Conservation (phyloP, 805 yeast species). For the Kuraishia capsulata region DNA sequence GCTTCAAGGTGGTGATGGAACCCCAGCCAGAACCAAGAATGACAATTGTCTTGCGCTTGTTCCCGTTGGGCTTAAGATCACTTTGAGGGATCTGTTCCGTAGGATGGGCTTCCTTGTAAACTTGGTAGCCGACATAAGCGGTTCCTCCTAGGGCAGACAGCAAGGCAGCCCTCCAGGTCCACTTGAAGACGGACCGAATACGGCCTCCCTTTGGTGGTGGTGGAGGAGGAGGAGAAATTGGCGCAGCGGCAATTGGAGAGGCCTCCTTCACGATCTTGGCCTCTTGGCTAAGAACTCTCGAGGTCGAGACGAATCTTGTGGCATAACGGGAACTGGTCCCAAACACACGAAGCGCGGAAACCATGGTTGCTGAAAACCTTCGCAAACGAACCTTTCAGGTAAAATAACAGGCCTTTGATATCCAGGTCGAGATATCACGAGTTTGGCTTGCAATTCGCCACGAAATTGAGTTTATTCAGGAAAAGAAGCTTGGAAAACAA, state of each 20-base stretch:
- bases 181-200: conserved; percentile 21
- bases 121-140: conserved; percentile 52
- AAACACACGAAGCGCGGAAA: not conserved
- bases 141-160: conserved; percentile 40
- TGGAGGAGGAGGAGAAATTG: conserved; percentile 3
- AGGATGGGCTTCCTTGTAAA: conserved; percentile 57
- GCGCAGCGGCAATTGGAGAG: conserved; percentile 1
- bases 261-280: not conserved
- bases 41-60: conserved; percentile 64
- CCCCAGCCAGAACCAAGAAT: conserved; percentile 95
- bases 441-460: no score
- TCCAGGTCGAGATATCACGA: no score
- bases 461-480: no score
- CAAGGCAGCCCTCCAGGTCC: conserved; percentile 40
- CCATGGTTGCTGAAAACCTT: no score
- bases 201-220: conserved; percentile 5
- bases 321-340: not conserved
- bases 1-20: conserved; percentile 73
- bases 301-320: conserved; percentile 2
- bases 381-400: no score
- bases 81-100: conserved; percentile 51
- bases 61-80: conserved; percentile 35
- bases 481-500: no score
- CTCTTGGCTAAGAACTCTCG: conserved; percentile 1
- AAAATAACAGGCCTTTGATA: no score